Evolutionary conservation across 306 rosid genomes (phyloP), one percentile per base, ranked within the genome.

Genomic region (Vigna unguiculata): DNA sequence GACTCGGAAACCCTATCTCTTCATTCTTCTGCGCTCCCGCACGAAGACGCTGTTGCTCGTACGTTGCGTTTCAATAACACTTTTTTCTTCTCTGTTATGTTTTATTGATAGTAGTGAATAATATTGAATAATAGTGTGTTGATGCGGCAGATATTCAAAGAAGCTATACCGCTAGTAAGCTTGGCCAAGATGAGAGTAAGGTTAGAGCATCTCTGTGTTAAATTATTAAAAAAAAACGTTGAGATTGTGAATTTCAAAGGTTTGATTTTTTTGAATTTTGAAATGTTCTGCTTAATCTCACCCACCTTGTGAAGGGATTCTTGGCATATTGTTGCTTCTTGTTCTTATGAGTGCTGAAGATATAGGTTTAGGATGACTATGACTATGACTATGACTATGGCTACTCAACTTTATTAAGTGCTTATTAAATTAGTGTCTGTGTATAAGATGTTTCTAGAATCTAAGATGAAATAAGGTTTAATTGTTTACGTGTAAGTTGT

Each of bases 1-100:
- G 34, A 22, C 51, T 84, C 69, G 10, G 85, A 83, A 92, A 88
- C 97, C 97, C 96, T 88, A 88, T 84, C 38, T 34, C 72, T 15
- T 57, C 66, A 17, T 9, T 59, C 81, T 69, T 80, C 86, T 72
- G 61, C 86, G 54, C 43, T 17, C 4, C 77, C 21, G 76, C 82
- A 64, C 43, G 84, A 76, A 81, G 87, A 75, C 71, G 36, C 61
- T 72, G n/a, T n/a, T n/a, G 73, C 68, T 19, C 87, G 93, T 88
- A 71, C 53, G 85, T 64, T 59, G 62, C 72, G 51, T 81, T 66
- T 65, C 22, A 7, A 14, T 61, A n/a, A 15, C 24, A 64, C 17
- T 61, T 40, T 9, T 30, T 38, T 28, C 20, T 30, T 28, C 20
- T 43, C 43, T 25, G 3, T 14, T 59, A 5, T 59, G 4, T 46